Percentiles rank a stretch among this genome's conserved stretches.
Evolutionary conservation across 1,139 yeast genomes (phyloP).

Genomic region (Pichia sp.): DNA sequence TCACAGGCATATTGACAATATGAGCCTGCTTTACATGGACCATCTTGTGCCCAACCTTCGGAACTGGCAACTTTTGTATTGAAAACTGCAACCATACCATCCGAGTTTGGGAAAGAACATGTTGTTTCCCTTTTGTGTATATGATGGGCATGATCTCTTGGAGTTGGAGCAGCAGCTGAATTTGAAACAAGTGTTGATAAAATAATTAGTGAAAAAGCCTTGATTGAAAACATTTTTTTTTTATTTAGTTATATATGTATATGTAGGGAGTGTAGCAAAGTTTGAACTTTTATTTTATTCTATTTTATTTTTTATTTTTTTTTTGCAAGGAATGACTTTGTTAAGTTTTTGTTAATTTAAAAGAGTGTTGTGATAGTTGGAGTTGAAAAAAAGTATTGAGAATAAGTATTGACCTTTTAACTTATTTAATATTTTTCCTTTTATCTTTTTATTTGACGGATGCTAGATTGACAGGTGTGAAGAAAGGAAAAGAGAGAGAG

Average conservation of each 20-base stretch:
- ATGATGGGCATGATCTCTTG: constrained; percentile 23
- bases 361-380: background rate
- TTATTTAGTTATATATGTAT: background rate
- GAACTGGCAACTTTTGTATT: constrained; percentile 46
- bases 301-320: too few relatives aligned
- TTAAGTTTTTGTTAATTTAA: background rate
- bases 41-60: constrained; percentile 88
- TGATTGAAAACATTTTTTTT: constrained; percentile 17
- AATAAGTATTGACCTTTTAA: background rate
- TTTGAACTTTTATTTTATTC: too few relatives aligned
- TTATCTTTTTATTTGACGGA: background rate
- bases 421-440: background rate
- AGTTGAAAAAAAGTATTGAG: background rate
- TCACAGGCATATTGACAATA: constrained; percentile 90
- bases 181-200: constrained; percentile 11
- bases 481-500: too few relatives aligned
- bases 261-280: too few relatives aligned
- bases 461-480: too few relatives aligned
- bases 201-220: constrained; percentile 11
- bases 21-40: constrained; percentile 60
- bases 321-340: constrained; percentile 23
- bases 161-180: constrained; percentile 16
- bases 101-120: constrained; percentile 60
- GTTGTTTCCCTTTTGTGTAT: constrained; percentile 33
- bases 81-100: constrained; percentile 57